phyloP scores from a whole-genome alignment of 2,329 filamentous ascomycete species.

The Ophiostoma ulmi region DNA sequence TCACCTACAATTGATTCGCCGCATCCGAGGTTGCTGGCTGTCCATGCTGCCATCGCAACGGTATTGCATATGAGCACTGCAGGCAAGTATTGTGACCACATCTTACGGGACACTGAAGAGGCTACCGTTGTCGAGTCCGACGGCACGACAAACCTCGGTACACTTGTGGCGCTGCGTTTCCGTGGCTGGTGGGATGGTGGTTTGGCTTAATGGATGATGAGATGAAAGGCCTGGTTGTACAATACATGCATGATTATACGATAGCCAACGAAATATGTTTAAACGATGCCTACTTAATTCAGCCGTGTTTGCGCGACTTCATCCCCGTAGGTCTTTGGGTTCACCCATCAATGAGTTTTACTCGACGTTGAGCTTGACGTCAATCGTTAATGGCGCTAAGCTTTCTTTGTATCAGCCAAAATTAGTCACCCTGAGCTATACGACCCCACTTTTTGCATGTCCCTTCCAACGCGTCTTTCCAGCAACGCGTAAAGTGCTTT shows the following conservation, averaged over 20 bases:
- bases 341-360: no score
- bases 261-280: no score
- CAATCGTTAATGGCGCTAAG: no score
- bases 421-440: background rate
- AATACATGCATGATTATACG: no score
- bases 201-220: background rate
- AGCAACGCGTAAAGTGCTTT: conserved; percentile 27
- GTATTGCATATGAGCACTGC: conserved; percentile 16
- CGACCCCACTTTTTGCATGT: background rate
- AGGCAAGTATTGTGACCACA: conserved; percentile 13
- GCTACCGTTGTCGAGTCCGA: background rate
- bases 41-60: conserved; percentile 15
- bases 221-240: no score
- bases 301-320: no score
- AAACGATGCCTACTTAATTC: no score
- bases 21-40: conserved; percentile 14
- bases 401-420: background rate
- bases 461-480: conserved; percentile 19
- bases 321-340: no score
- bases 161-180: conserved; percentile 7
- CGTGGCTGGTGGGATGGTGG: conserved; percentile 14
- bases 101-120: conserved; percentile 15
- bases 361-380: no score
- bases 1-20: conserved; percentile 19
- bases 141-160: conserved; percentile 15